Conservation (phyloP, 352 stramenopile genomes). For the Elongisporangium anandrum region DNA sequence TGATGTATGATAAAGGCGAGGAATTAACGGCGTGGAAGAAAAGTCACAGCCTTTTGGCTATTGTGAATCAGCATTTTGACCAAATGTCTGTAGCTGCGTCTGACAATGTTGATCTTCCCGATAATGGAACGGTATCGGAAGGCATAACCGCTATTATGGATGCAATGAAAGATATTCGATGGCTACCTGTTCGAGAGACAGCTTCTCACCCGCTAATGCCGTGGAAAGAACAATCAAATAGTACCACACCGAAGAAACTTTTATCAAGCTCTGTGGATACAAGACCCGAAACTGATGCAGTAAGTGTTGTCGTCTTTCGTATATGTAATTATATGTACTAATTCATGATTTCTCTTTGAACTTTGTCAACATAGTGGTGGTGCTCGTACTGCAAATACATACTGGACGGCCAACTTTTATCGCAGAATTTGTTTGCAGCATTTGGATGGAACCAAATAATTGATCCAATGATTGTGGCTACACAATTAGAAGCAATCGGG, state of each 20-base stretch:
- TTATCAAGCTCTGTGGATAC: conserved; percentile 39
- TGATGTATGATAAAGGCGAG: conserved; percentile 26
- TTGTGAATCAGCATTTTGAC: conserved; percentile 81
- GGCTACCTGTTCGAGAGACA: conserved; percentile 30
- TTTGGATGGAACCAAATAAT: conserved; percentile 56
- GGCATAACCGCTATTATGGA: conserved; percentile 16
- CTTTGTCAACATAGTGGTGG: conserved; percentile 41
- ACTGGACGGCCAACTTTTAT: conserved; percentile 47
- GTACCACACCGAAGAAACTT: background rate
- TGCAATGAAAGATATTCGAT: conserved; percentile 27
- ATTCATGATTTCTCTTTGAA: conserved; percentile 5
- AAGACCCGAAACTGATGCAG: conserved; percentile 49
- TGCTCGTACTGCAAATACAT: conserved; percentile 54
- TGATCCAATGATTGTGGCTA: conserved; percentile 34
- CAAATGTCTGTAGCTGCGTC: conserved; percentile 21
- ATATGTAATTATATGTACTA: background rate
- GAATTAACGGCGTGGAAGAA: conserved; percentile 26
- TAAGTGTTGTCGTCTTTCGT: conserved; percentile 20
- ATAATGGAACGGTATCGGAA: background rate
- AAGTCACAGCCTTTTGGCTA: conserved; percentile 46
- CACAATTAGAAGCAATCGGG: conserved; percentile 49
- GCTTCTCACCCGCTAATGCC: conserved; percentile 46
- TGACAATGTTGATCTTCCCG: background rate
- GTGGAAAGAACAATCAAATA: conserved; percentile 28
- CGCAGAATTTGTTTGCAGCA: conserved; percentile 37